Evolutionary conservation across 2,329 filamentous ascomycete species (phyloP).

Genomic region (Cryoendolithus antarcticus): DNA sequence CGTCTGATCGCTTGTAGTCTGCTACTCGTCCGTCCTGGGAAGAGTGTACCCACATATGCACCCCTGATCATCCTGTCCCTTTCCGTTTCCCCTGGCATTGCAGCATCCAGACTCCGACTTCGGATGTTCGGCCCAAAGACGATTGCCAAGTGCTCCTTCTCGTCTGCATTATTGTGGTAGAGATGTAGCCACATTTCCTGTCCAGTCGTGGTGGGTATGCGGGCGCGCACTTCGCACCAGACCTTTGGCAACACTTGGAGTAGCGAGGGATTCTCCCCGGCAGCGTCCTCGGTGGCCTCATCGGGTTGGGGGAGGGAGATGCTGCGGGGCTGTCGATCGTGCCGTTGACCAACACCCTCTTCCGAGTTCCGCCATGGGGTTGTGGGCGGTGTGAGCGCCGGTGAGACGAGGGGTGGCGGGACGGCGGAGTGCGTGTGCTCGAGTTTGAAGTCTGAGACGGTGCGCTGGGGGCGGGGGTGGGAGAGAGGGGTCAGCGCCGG

Average conservation of each 20-base stretch:
- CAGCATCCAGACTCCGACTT: slow-evolving; percentile 55
- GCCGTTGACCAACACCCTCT: slow-evolving; percentile 14
- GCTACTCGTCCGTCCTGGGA: slow-evolving; percentile 70
- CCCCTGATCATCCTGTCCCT: slow-evolving; percentile 87
- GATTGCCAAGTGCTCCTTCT: slow-evolving; percentile 92
- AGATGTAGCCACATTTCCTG: slow-evolving; percentile 96
- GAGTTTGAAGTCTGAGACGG: slow-evolving; percentile 28
- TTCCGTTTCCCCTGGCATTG: slow-evolving; percentile 66
- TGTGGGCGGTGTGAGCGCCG: slow-evolving; percentile 30
- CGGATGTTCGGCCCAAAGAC: slow-evolving; percentile 86
- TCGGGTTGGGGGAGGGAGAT: slow-evolving; percentile 27
- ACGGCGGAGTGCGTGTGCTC: slow-evolving; percentile 14
- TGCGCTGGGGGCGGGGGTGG: slow-evolving; percentile 35
- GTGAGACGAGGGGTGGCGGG: slow-evolving; percentile 34
- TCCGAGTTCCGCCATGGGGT: slow-evolving; percentile 13
- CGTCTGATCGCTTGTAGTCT: slow-evolving; percentile 43
- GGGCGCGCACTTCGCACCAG: slow-evolving; percentile 85
- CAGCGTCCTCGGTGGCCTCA: slow-evolving; percentile 1
- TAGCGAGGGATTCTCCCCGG: slow-evolving; percentile 46
- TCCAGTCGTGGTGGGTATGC: slow-evolving; percentile 83
- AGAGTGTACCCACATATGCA: slow-evolving; percentile 79
- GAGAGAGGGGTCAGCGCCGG: slow-evolving; percentile 32
- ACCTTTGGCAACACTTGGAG: slow-evolving; percentile 69
- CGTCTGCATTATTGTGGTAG: slow-evolving; percentile 84
- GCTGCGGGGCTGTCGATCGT: slow-evolving; percentile 28